Base-by-base conservation (phyloP, 805 yeast species). In the Candida manassasensis region DNA sequence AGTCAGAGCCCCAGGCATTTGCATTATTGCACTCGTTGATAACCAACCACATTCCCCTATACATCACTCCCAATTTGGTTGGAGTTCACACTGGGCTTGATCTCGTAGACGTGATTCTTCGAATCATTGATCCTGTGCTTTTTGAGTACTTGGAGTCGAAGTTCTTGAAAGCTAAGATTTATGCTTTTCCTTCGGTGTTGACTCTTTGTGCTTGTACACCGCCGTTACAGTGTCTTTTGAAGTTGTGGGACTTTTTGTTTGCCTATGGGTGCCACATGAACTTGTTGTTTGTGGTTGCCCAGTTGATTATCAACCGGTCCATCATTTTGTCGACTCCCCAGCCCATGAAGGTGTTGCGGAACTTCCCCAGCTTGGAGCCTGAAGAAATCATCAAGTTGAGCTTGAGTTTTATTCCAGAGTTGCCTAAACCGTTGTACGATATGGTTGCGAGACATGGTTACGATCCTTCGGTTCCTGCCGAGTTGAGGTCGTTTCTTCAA, bases 241-340 rank as follows among this genome's bases (percentile, higher is more conserved):
- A 78, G 39, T 66, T 88, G 12, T 88, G 97, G 97, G 97, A 88
- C 55, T 84, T 88, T 45, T 60, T 87, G 47, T 83, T 88, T 57
- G 95, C 96, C 3, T 88, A 85, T 49, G 97, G 97, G 0, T 77
- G 84, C 13, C 96, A 89, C 50, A 72, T 87, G 79, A 88, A 89
- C 58, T 73, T 89, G 19, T 63, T 89, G 25, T 83, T 87, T 45
- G 77, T 88, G 3, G 85, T 87, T 6, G 90, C 96, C 2, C 95
- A 85, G 53, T 61, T 88, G 15, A 77, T 84, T 4, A 64, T 81
- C 27, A 79, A 83, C 40, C 65, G 96, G 38, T 71, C 78, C 7
- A 60, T 69, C 19, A 61, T 88, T n/a, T 55, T 89, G 37, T 61
- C 61, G 11, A 69, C 81, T 6, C 58, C 55, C 18, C 81, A 71